These are phyloP conservation scores for Nicotiana knightiana DNA, from an alignment of 257 asterid genomes.

Conservation along the genomic window DNA sequence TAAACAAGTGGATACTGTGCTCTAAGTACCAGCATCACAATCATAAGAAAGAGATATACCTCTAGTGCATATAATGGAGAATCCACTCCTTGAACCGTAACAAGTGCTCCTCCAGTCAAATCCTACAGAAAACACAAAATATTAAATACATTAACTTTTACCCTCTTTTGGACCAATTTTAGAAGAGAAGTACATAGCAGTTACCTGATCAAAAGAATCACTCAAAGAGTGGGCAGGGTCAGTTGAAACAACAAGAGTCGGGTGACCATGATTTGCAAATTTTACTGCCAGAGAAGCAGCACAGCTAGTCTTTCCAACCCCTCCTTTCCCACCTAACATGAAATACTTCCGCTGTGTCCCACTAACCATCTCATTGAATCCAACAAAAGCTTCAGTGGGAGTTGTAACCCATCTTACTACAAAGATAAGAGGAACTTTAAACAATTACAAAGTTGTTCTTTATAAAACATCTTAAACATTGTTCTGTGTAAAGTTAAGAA, in stretches of 20 bases:
- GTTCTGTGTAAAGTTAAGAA: background rate
- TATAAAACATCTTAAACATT: background rate
- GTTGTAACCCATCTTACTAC: conserved; percentile 46
- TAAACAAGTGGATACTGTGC: background rate
- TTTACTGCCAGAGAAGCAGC: conserved; percentile 81
- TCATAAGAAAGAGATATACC: conserved; percentile 25
- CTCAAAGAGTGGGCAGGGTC: conserved; percentile 81
- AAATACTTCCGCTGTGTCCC: conserved; percentile 57
- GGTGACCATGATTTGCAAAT: conserved; percentile 61
- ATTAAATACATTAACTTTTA: background rate
- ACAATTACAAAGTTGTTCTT: background rate
- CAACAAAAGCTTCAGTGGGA: conserved; percentile 26
- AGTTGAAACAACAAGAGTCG: conserved; percentile 61
- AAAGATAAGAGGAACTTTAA: conserved; percentile 15
- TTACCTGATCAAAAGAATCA: conserved; percentile 76
- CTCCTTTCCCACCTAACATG: conserved; percentile 84
- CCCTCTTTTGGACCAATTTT: background rate
- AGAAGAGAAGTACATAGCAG: background rate
- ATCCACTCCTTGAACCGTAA: conserved; percentile 63
- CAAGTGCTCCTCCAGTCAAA: conserved; percentile 64
- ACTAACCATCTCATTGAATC: conserved; percentile 47
- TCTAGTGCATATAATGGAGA: conserved; percentile 69
- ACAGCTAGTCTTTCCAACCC: conserved; percentile 82
- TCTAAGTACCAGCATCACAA: conserved; percentile 3
- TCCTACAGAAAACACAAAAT: conserved; percentile 30